Evolutionary conservation across 2,329 filamentous ascomycete genomes (phyloP), one percentile per base, ranked within the genome.

Genomic region (Claviceps paspali): DNA sequence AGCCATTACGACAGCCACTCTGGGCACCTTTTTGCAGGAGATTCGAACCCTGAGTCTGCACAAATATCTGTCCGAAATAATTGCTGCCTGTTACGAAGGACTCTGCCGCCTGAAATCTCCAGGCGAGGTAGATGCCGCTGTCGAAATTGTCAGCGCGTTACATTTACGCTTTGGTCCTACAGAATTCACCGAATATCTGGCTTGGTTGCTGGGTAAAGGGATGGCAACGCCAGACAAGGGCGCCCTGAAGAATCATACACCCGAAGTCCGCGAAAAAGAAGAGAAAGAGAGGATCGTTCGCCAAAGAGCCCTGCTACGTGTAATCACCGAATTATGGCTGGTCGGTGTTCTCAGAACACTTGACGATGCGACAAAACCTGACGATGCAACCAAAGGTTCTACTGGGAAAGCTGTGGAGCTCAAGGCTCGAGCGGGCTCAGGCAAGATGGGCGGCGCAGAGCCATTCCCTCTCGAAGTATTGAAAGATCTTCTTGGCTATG

Each of bases 381-480:
- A 79, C 42, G 74, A 79, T 50, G 64, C 69, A n/a, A 71, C 71
- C 19, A 75, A 68, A 57, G 70, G 67, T 56, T 65, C 65, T 2
- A 64, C 73, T 29, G 64, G 70, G 26, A 93, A 87, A 56, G 61
- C 68, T 6, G 72, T 64, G 33, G 75, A 71, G 48, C 57, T 61
- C 43, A 82, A 67, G 64, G 66, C 62, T 47, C 72, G 73, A 41
- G 52, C 65, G 8, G 54, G 60, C 28, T 67, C 68, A 18, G 59
- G 63, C 36, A 73, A 76, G 41, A 75, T 76, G 45, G 69, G 71
- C 21, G 75, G 70, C 29, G 73, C 84, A 2, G 91, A 98, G 45
- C 91, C 91, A 0, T 96, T 98, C 47, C 92, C 92, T 3, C 67
- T 98, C 15, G 91, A 98, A 56, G 88, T 96, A n/a, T 65, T 98